A percentile compares a stretch with the other conserved stretches of the same genome.
Evolutionary conservation across 148 eudicot genomes (phyloP).

Genomic region (Bassia scoparia): DNA sequence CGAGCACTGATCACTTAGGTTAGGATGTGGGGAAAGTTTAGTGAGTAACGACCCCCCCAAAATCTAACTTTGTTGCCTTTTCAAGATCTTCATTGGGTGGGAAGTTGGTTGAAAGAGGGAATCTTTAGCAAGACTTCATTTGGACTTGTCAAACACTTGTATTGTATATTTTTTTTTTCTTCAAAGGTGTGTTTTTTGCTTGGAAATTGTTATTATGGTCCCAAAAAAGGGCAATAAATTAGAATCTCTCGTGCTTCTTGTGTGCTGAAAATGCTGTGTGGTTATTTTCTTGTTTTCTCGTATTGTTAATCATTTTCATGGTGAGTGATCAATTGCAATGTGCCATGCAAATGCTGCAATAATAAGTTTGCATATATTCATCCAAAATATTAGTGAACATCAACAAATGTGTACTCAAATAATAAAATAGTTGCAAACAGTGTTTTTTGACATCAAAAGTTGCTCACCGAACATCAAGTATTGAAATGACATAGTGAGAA

Average conservation of each 20-base stretch:
- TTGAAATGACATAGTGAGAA: too few relatives aligned
- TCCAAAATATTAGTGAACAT: too few relatives aligned
- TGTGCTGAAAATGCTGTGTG: too few relatives aligned
- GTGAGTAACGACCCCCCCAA: background rate
- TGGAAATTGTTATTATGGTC: background rate
- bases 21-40: background rate
- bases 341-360: background rate
- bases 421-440: too few relatives aligned
- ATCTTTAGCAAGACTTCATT: background rate
- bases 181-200: background rate
- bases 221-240: background rate
- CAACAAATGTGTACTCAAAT: too few relatives aligned
- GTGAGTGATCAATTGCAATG: background rate
- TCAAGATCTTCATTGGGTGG: background rate
- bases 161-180: too few relatives aligned
- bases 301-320: too few relatives aligned
- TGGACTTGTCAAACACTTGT: too few relatives aligned
- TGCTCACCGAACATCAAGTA: too few relatives aligned
- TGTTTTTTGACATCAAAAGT: too few relatives aligned
- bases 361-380: background rate
- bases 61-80: background rate
- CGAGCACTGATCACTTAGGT: background rate
- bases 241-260: background rate
- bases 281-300: too few relatives aligned
- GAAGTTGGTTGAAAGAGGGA: background rate